phyloP scores from a whole-genome alignment of 2,329 filamentous ascomycete genomes.

The Aaosphaeria arxii region DNA sequence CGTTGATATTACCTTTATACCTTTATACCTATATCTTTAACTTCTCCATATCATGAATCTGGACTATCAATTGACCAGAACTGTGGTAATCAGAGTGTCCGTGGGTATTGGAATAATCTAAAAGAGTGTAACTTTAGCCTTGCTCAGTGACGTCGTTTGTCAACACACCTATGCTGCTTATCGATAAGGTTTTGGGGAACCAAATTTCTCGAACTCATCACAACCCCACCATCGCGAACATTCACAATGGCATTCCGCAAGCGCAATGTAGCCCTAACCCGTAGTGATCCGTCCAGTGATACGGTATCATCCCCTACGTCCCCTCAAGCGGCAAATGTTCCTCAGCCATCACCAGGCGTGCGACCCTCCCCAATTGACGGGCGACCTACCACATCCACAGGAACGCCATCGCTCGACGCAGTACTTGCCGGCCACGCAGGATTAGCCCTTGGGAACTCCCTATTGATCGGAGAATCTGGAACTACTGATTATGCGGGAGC shows the following conservation, averaged over 20 bases:
- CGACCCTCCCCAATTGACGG: slow-evolving; percentile 88
- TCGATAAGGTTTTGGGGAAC: background rate
- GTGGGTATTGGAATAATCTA: too few species aligned
- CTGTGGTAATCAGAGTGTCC: too few species aligned
- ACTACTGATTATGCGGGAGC: slow-evolving; percentile 92
- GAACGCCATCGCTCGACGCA: slow-evolving; percentile 79
- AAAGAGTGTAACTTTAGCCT: too few species aligned
- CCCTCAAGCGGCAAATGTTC: slow-evolving; percentile 10
- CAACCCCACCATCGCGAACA: background rate
- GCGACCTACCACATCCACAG: slow-evolving; percentile 84
- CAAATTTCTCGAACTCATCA: background rate
- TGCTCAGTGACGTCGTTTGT: too few species aligned
- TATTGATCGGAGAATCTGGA: slow-evolving; percentile 83
- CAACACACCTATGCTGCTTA: background rate
- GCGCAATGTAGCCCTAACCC: background rate
- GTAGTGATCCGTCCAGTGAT: background rate
- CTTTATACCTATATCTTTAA: too few species aligned
- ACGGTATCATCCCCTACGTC: slow-evolving; percentile 6
- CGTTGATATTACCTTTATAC: too few species aligned
- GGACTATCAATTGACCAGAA: too few species aligned
- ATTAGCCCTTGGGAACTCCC: slow-evolving; percentile 72
- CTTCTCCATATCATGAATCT: too few species aligned
- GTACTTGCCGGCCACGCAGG: slow-evolving; percentile 85
- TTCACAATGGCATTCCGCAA: slow-evolving; percentile 1
- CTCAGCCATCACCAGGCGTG: slow-evolving; percentile 47